Evolutionary conservation across 2,329 filamentous ascomycete species (phyloP).

Genomic region (Calonectria crousiana): DNA sequence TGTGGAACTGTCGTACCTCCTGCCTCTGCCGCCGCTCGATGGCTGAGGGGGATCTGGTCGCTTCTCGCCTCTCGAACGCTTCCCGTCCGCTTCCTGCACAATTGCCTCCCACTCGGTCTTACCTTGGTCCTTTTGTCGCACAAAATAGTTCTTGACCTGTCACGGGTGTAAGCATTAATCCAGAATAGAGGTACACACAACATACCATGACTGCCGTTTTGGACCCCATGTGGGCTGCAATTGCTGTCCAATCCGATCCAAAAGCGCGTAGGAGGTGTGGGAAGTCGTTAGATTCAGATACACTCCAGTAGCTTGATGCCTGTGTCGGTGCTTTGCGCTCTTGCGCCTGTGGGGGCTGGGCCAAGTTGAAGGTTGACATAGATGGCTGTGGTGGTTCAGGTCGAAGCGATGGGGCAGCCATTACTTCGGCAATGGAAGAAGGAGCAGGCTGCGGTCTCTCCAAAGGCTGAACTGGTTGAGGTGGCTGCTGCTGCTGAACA

Average conservation of each 20-base stretch:
- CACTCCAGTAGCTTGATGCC: conserved; percentile 89
- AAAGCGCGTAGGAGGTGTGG: conserved; percentile 78
- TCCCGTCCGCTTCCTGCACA: conserved; percentile 70
- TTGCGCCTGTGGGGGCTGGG: conserved; percentile 56
- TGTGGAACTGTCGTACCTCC: conserved; percentile 61
- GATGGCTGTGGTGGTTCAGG: conserved; percentile 65
- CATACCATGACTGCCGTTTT: conserved; percentile 89
- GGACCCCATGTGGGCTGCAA: conserved; percentile 83
- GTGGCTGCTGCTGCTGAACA: conserved; percentile 46
- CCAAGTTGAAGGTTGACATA: conserved; percentile 64
- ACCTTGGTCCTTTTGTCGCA: conserved; percentile 70
- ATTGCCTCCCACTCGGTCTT: conserved; percentile 71
- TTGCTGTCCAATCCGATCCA: conserved; percentile 82
- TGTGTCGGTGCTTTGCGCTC: conserved; percentile 68
- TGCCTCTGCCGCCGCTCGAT: conserved; percentile 60
- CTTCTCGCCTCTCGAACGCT: conserved; percentile 67
- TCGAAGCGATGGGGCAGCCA: conserved; percentile 68
- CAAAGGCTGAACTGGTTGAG: conserved; percentile 42
- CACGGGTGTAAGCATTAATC: conserved; percentile 24
- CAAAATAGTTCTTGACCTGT: conserved; percentile 78
- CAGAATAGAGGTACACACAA: conserved; percentile 22
- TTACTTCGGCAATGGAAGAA: conserved; percentile 63
- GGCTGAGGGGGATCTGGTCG: conserved; percentile 71
- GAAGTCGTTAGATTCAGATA: conserved; percentile 84
- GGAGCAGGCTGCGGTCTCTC: conserved; percentile 53